Base-by-base conservation (phyloP, 495 filamentous ascomycete species). In the Aspergillus indologenus region DNA sequence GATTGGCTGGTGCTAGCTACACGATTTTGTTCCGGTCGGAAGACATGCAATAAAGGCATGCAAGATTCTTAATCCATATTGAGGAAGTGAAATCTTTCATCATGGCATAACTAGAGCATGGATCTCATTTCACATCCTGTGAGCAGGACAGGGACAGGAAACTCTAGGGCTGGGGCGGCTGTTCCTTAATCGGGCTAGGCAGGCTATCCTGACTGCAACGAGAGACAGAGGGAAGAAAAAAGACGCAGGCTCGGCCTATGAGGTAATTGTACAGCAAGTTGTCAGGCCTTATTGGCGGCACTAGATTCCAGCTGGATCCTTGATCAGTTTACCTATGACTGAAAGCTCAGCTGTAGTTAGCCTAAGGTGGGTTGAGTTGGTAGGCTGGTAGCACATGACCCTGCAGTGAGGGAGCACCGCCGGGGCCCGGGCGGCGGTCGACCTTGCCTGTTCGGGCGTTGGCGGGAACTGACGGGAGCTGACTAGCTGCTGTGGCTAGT, bases 261-360 rank as follows among this genome's bases (percentile, higher is more conserved):
- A 62, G 56, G 60, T 62, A 62, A 62, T 58, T 21, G 45, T 58
- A 51, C 60, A 62, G 55, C 19, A 43, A 20, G 17, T 20, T 2
- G 12, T 24, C 1, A 7, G 19, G 14, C 45, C 0, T 59, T 45
- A 60, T 60, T 60, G 58, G 58, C n/a, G 52, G 56, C 34, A 40
- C 5, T 15, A 11, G 34, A 40, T 11, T 4, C 34, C 34, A 9
- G 34, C 12, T 8, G 34, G 34, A 40, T 40, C 7, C 34, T 40
- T 11, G 6, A 29, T 29, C 4, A 9, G 26, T 29, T 29, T 29
- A 29, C 26, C 26, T 4, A 9, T 29, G 26, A 29, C 9, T 3
- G 26, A 29, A 29, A 29, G 26, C 26, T 29, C 26, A 29, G 26
- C 26, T 29, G 26, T 29, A 29, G 26, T 9, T 9, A 29, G 26